A percentile compares a stretch with the other conserved stretches of the same genome.
Evolutionary conservation across 2,329 filamentous ascomycete species (phyloP).

Genomic region (Karstenula rhodostoma): DNA sequence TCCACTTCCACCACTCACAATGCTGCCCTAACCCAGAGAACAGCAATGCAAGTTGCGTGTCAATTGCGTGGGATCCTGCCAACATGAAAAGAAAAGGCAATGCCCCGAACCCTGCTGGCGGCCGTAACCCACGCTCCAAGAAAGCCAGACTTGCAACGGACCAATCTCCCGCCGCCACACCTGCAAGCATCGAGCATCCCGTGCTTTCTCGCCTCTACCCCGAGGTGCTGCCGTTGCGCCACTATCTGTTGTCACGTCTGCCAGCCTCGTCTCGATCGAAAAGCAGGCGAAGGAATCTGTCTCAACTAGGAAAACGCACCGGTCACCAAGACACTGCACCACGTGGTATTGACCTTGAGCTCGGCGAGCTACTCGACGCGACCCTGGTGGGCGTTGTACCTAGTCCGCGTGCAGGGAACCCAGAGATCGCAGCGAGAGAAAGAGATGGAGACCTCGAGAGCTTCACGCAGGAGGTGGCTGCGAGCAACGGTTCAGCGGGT

Average conservation of each 20-base stretch:
- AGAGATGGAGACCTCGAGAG: conserved; percentile 51
- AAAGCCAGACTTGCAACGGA: conserved; percentile 28
- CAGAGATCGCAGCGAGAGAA: conserved; percentile 55
- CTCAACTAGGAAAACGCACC: conserved; percentile 40
- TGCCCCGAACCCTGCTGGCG: conserved; percentile 23
- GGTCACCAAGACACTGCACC: conserved; percentile 48
- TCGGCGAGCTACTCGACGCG: conserved; percentile 71
- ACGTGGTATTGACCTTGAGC: conserved; percentile 36
- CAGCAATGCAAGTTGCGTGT: conserved; percentile 17
- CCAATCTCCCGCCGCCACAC: conserved; percentile 46
- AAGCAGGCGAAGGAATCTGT: conserved; percentile 56
- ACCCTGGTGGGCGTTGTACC: conserved; percentile 67
- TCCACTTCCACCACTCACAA: conserved; percentile 1
- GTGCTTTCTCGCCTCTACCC: conserved; percentile 75
- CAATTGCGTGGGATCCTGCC: conserved; percentile 18
- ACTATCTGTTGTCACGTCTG: conserved; percentile 73
- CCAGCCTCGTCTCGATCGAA: conserved; percentile 67
- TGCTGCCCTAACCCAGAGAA: background rate
- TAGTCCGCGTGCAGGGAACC: conserved; percentile 57
- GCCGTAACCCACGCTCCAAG: conserved; percentile 31
- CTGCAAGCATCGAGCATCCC: conserved; percentile 60
- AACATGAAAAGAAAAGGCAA: conserved; percentile 45
- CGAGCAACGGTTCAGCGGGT: conserved; percentile 37
- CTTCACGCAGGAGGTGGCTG: conserved; percentile 56
- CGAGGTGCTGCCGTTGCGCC: conserved; percentile 70